Base-by-base conservation (phyloP, 371 early-diverging fungal genomes). In the Saksenaea vasiformis region DNA sequence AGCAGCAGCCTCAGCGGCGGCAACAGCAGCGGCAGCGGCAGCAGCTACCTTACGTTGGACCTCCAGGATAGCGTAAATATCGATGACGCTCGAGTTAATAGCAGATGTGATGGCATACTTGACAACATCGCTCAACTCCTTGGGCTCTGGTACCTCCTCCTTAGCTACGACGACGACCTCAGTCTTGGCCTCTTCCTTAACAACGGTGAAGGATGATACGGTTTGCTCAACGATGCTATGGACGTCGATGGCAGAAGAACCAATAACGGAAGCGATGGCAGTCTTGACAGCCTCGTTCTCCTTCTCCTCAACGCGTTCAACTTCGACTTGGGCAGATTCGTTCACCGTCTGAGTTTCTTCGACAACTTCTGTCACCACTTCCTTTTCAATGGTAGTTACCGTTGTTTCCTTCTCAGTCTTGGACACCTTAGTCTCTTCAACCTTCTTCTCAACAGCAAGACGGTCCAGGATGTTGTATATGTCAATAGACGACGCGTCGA, bases 401-500 rank as follows among this genome's bases (percentile, higher is more conserved):
- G 14, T 41, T n/a, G n/a, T n/a, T n/a, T n/a, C n/a, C n/a, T n/a
- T n/a, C n/a, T n/a, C n/a, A 19, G 10, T 61, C n/a, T 62, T 58
- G 24, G 51, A 19, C 10, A 54, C 51, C 53, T 28, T 51, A 17
- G 22, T 43, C 37, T 65, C 54, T n/a, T 43, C 26, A 53, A 26
- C 47, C 27, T 41, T 67, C 56, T 17, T 43, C 19, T 41, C 43
- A 14, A 41, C 43, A 13, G 43, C 19, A 41, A 41, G 17, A 0
- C 55, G 61, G 35, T 69, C 67, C 54, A 75, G 61, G 34, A 70
- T 64, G 26, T 64, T 63, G 38, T 68, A 64, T 8, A 70, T 54
- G 61, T 76, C 72, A 27, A 72, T 54, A 7, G 66, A 54, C 39
- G 59, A 57, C 5, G 67, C 57, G 53, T 60, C 67, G n/a, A 76